Base-by-base conservation (phyloP, 768 basidiomycete species). In the Psilocybe cyanescens region DNA sequence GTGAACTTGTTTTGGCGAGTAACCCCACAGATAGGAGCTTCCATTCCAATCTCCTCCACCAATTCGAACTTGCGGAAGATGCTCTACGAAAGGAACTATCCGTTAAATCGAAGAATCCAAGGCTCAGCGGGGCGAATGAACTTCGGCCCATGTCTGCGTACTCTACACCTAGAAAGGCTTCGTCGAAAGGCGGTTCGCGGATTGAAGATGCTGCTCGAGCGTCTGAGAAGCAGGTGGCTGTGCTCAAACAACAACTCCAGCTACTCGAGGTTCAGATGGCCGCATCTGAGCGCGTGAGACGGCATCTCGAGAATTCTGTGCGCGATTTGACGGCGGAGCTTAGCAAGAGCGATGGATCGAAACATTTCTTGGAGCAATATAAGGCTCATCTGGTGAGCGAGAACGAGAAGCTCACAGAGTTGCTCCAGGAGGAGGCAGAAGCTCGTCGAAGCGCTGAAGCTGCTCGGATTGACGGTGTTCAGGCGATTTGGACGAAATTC, bases 401-500 rank as follows among this genome's bases (percentile, higher is more conserved):
- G 74, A 89, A 88, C 64, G 71, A 75, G 4, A 77, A 81, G 46
- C 74, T 90, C 1, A 71, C 78, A 2, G 83, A 86, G 60, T 71
- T 90, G 39, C 74, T 90, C 9, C 78, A 84, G 57, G 86, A 89
- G 44, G 88, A 90, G 65, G 81, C 83, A 1, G 81, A 88, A 56
- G 86, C 88, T 14, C 86, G 87, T 55, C 79, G 79, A 41, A 77
- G 83, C 51, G 81, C 87, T 0, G 84, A 89, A 60, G 79, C 84
- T n/a, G 81, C 86, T 19, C 87, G 89, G 65, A 77, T 85, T 12
- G 84, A 85, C 65, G 85, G 86, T 28, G 79, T 88, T 28, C 85
- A 88, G 62, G 82, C 81, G 0, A 83, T 89, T 78, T 89, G 87
- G 87, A 74, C 78, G 41, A 88, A 87, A 63, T 86, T 88, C 76